Percentiles rank a stretch among this genome's conserved stretches.
phyloP scores from a whole-genome alignment of 2,329 filamentous ascomycete genomes.

The Sclerotinia subarctica region DNA sequence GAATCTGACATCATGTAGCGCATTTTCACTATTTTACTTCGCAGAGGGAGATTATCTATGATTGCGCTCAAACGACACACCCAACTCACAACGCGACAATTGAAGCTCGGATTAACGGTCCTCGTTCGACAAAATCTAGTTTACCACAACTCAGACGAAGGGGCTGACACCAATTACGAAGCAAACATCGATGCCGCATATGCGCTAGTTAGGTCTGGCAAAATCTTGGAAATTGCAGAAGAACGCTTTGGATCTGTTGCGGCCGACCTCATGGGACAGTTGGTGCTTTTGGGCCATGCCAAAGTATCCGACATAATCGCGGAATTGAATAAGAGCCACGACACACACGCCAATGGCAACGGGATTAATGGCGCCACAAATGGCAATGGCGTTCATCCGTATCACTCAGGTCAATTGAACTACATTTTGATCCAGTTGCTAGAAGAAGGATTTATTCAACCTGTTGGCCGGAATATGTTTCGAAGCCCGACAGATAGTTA shows the following conservation, averaged over 20 bases:
- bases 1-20: conserved; percentile 54
- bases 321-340: conserved; percentile 48
- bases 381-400: conserved; percentile 15
- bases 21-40: conserved; percentile 76
- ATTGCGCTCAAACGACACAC: conserved; percentile 68
- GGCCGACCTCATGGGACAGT: conserved; percentile 67
- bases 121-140: conserved; percentile 87
- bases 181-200: conserved; percentile 79
- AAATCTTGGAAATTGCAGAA: conserved; percentile 74
- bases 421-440: conserved; percentile 50
- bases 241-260: conserved; percentile 72
- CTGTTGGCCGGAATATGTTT: conserved; percentile 56
- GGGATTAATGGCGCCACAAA: conserved; percentile 28
- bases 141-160: conserved; percentile 58
- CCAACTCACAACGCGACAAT: conserved; percentile 67
- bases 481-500: conserved; percentile 59
- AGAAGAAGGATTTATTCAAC: conserved; percentile 64
- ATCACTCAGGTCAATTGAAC: conserved; percentile 42
- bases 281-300: conserved; percentile 75
- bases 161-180: conserved; percentile 71
- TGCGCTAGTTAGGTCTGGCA: conserved; percentile 74
- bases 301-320: conserved; percentile 67
- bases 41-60: conserved; percentile 73
- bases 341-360: conserved; percentile 35
- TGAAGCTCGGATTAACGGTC: conserved; percentile 77